Evolutionary conservation across 345 rosid genomes (phyloP).

Genomic region (Ceriops tagal): DNA sequence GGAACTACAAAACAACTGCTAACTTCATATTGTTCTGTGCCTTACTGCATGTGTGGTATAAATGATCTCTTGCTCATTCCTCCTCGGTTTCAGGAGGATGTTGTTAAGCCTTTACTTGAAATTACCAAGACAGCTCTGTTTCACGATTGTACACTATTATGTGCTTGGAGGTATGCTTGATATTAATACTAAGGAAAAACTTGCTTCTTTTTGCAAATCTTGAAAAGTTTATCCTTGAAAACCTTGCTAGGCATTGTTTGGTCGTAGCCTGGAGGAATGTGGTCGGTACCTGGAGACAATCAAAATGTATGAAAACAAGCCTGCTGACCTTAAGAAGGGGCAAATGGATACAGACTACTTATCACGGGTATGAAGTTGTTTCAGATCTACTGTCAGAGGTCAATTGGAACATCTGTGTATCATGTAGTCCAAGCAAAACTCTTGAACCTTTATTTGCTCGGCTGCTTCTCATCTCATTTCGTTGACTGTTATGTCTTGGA

Average conservation of each 20-base stretch:
- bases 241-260: slow-evolving; percentile 8
- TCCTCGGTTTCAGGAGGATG: slow-evolving; percentile 58
- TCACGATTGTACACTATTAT: slow-evolving; percentile 83
- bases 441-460: background rate
- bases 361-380: slow-evolving; percentile 53
- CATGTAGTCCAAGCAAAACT: background rate
- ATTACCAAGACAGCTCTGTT: slow-evolving; percentile 77
- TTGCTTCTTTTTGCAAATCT: background rate
- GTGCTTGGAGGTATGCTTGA: slow-evolving; percentile 71
- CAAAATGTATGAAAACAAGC: slow-evolving; percentile 88
- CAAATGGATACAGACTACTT: slow-evolving; percentile 88
- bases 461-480: background rate
- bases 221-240: slow-evolving; percentile 1
- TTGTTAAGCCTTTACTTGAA: slow-evolving; percentile 72
- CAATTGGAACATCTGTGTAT: background rate
- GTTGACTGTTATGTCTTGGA: slow-evolving; percentile 12
- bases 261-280: slow-evolving; percentile 86
- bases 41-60: slow-evolving; percentile 24
- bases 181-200: background rate
- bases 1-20: slow-evolving; percentile 81
- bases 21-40: slow-evolving; percentile 76
- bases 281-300: slow-evolving; percentile 95
- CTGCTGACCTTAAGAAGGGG: slow-evolving; percentile 92
- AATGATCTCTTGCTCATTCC: slow-evolving; percentile 3
- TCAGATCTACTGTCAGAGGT: background rate